Conservation (phyloP, 192 early-diverging fungal species). For the Linnemannia elongata region DNA sequence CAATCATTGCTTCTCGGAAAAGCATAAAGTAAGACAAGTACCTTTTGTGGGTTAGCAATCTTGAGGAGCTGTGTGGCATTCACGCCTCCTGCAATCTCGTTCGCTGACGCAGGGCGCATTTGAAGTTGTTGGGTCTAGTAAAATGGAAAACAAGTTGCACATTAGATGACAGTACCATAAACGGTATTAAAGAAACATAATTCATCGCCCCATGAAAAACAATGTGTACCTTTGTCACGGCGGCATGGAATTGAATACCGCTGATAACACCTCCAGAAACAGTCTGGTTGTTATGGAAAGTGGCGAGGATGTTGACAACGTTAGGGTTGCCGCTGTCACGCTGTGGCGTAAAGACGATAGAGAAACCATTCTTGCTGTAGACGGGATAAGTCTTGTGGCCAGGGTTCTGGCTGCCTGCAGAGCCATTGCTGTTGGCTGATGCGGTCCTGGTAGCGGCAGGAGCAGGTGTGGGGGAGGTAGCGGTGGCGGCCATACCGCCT, state of each 20-base stretch:
- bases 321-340: conserved; percentile 72
- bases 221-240: conserved; percentile 81
- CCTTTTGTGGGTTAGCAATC: conserved; percentile 87
- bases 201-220: not conserved
- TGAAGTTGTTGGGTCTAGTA: conserved; percentile 82
- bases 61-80: conserved; percentile 84
- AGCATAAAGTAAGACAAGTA: not conserved
- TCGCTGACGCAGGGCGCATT: conserved; percentile 85
- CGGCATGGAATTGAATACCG: conserved; percentile 88
- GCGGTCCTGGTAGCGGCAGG: conserved; percentile 32
- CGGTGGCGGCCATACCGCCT: conserved; percentile 29
- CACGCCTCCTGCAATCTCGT: conserved; percentile 68
- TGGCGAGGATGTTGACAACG: conserved; percentile 75
- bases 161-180: not conserved
- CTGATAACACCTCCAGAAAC: conserved; percentile 65
- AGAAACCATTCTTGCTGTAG: conserved; percentile 86
- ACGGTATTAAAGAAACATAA: not conserved
- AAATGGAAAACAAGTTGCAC: conserved; percentile 12
- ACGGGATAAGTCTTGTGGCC: conserved; percentile 64
- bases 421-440: conserved; percentile 34
- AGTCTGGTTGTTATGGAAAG: conserved; percentile 74
- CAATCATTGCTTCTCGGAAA: not conserved
- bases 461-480: conserved; percentile 37
- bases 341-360: conserved; percentile 80
- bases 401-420: conserved; percentile 23